Percentiles rank a stretch among this genome's conserved stretches.
These are phyloP conservation scores for Sungouiella thailandica DNA, from an alignment of 805 yeast species.

Conservation along the genomic window DNA sequence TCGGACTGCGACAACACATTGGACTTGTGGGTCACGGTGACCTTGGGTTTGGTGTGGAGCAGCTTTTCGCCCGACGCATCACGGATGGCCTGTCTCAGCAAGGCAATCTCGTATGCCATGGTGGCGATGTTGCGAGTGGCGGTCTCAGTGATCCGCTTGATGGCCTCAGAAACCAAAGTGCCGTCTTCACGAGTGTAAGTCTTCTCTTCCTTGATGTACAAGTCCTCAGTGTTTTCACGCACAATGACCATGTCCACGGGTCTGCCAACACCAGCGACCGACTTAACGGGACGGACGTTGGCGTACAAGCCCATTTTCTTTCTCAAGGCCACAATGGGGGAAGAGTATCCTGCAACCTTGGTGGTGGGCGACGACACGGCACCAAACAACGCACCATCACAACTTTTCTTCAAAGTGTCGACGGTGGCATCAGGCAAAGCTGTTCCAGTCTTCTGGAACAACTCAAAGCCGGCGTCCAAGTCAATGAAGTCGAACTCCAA, in stretches of 20 bases:
- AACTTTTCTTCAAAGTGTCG: slow-evolving; percentile 63
- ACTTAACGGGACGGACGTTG: slow-evolving; percentile 95
- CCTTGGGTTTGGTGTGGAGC: slow-evolving; percentile 48
- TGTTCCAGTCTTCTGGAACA: slow-evolving; percentile 89
- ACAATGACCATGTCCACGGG: slow-evolving; percentile 97
- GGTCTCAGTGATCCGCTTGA: slow-evolving; percentile 86
- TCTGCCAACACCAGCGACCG: slow-evolving; percentile 78
- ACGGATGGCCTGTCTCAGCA: slow-evolving; percentile 81
- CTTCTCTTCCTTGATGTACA: slow-evolving; percentile 91
- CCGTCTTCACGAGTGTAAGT: slow-evolving; percentile 74
- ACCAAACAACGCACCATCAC: slow-evolving; percentile 97
- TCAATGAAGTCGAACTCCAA: slow-evolving; percentile 81
- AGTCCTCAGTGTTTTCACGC: slow-evolving; percentile 97
- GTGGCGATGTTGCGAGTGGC: slow-evolving; percentile 85
- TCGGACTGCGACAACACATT: slow-evolving; percentile 90
- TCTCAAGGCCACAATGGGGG: slow-evolving; percentile 98
- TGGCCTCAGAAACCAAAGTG: slow-evolving; percentile 91
- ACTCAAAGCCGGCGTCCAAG: slow-evolving; percentile 91
- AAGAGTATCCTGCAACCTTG: slow-evolving; percentile 93
- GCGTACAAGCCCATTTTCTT: slow-evolving; percentile 93
- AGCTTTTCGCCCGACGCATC: slow-evolving; percentile 42
- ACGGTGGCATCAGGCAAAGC: slow-evolving; percentile 95
- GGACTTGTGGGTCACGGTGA: slow-evolving; percentile 95
- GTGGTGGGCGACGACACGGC: slow-evolving; percentile 94
- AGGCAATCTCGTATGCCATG: slow-evolving; percentile 88